Percentiles rank a stretch among this genome's conserved stretches.
These are phyloP conservation scores for Candida coquimbonensis DNA, from an alignment of 805 yeast genomes.

Conservation along the genomic window DNA sequence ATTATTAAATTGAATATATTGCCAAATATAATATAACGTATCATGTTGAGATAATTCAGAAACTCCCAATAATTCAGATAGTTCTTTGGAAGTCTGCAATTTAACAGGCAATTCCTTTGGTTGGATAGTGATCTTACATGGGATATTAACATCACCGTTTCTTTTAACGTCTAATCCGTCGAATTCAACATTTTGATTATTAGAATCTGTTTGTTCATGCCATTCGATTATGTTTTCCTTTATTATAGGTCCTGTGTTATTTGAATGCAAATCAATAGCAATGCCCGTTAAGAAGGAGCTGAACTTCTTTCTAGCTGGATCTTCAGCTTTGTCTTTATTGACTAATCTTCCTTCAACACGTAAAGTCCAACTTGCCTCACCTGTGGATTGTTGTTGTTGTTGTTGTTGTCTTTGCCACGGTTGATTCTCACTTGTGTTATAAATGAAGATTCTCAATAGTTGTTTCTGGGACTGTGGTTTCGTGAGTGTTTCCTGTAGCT, in stretches of 20 bases:
- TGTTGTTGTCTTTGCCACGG: slow-evolving; percentile 85
- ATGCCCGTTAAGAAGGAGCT: slow-evolving; percentile 78
- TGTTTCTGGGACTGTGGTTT: slow-evolving; percentile 42
- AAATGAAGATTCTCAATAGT: slow-evolving; percentile 69
- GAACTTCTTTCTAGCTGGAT: slow-evolving; percentile 51
- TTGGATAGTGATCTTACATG: slow-evolving; percentile 70
- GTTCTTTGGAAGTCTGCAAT: slow-evolving; percentile 54
- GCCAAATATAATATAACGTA: slow-evolving; percentile 73
- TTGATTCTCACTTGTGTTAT: slow-evolving; percentile 78
- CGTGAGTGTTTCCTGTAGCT: slow-evolving; percentile 64
- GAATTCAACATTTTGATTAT: slow-evolving; percentile 45
- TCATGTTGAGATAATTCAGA: slow-evolving; percentile 82
- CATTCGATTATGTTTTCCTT: slow-evolving; percentile 62
- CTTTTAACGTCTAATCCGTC: slow-evolving; percentile 90
- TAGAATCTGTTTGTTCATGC: slow-evolving; percentile 57
- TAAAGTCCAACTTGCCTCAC: slow-evolving; percentile 69
- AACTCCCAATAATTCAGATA: slow-evolving; percentile 68
- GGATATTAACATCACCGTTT: slow-evolving; percentile 58
- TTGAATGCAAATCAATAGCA: slow-evolving; percentile 60
- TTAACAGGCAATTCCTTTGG: slow-evolving; percentile 69
- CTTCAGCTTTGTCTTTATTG: slow-evolving; percentile 41
- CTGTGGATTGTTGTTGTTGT: slow-evolving; percentile 33
- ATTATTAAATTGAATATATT: slow-evolving; percentile 63
- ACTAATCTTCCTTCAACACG: slow-evolving; percentile 82
- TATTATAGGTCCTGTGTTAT: slow-evolving; percentile 6